A percentile compares a stretch with the other conserved stretches of the same genome.
These are phyloP conservation scores for Mycotypha africana DNA, from an alignment of 371 early-diverging fungal species.

Conservation along the genomic window DNA sequence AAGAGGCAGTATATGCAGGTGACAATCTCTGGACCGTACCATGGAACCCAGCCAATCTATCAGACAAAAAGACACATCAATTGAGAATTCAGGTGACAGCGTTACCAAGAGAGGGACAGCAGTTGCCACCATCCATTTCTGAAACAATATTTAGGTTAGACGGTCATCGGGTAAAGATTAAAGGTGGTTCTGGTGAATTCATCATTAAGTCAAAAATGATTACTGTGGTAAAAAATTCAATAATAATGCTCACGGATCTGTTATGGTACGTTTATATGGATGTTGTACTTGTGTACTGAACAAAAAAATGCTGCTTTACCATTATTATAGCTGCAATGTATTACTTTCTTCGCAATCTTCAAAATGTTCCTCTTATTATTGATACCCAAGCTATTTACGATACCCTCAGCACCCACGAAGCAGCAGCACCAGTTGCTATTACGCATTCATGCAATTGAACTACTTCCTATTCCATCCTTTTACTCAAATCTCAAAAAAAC, in stretches of 20 bases:
- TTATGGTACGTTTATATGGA: no score
- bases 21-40: constrained; percentile 57
- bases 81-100: constrained; percentile 56
- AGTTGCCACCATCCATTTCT: constrained; percentile 27
- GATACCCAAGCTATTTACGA: constrained; percentile 30
- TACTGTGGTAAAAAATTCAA: constrained; percentile 33
- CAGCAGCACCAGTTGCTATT: constrained; percentile 12
- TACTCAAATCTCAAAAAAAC: constrained; percentile 17
- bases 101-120: no score
- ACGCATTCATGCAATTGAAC: constrained; percentile 28
- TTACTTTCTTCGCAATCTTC: constrained; percentile 14
- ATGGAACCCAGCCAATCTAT: constrained; percentile 66
- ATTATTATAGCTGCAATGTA: constrained; percentile 13
- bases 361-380: constrained; percentile 13
- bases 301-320: not conserved
- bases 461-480: not conserved
- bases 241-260: no score
- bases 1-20: constrained; percentile 30
- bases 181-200: constrained; percentile 68
- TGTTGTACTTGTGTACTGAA: not conserved
- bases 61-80: constrained; percentile 58
- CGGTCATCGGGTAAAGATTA: constrained; percentile 50
- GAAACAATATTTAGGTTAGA: constrained; percentile 59
- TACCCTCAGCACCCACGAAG: no score
- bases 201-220: constrained; percentile 63